Evolutionary conservation across 1,284 basidiomycete species (phyloP).

Genomic region (Sanguinoderma infundibulare): DNA sequence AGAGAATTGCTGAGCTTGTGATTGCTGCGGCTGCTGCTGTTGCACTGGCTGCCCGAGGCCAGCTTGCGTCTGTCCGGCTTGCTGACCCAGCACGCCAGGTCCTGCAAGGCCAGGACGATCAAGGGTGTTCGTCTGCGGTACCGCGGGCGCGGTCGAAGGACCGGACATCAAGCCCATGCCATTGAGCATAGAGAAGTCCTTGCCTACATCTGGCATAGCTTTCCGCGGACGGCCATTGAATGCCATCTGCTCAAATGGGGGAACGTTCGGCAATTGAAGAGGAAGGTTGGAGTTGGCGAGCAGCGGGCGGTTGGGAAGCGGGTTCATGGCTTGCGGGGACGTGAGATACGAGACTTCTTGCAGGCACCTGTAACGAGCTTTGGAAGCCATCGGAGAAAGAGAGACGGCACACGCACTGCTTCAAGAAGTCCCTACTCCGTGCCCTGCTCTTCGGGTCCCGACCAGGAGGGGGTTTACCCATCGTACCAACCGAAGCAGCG

Average conservation of each 20-base stretch:
- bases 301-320: constrained; percentile 85
- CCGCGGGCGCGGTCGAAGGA: constrained; percentile 51
- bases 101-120: constrained; percentile 56
- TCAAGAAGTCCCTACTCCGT: constrained; percentile 94
- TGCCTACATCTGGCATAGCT: constrained; percentile 72
- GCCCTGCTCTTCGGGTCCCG: constrained; percentile 94
- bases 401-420: constrained; percentile 70
- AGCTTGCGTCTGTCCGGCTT: constrained; percentile 39
- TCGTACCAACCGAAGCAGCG: constrained; percentile 45
- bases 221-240: constrained; percentile 81
- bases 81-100: constrained; percentile 43
- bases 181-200: constrained; percentile 72
- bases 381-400: constrained; percentile 1
- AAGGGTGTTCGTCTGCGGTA: constrained; percentile 45
- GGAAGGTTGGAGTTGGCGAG: constrained; percentile 68
- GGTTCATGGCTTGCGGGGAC: constrained; percentile 96
- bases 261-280: constrained; percentile 69
- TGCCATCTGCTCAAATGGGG: constrained; percentile 71
- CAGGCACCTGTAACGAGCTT: constrained; percentile 67
- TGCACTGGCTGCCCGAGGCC: constrained; percentile 26
- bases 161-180: constrained; percentile 58
- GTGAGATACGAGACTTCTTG: constrained; percentile 99
- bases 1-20: constrained; percentile 21
- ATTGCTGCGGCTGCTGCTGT: constrained; percentile 30
- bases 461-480: constrained; percentile 75